Base-by-base conservation (phyloP, 2,329 filamentous ascomycete species). In the Neonectria coccinea region DNA sequence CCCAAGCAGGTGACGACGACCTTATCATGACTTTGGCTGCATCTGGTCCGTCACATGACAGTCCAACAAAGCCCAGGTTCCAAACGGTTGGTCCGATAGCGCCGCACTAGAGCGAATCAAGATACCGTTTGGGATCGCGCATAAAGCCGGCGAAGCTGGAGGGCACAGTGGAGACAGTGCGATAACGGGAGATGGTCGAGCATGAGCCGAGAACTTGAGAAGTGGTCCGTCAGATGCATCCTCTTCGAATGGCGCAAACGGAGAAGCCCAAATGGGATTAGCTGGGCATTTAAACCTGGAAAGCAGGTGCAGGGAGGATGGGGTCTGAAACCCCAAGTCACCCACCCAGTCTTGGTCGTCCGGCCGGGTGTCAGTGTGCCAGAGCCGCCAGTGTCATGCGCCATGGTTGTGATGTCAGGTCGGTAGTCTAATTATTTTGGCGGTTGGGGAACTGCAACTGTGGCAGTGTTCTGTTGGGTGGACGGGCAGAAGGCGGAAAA, bases 321-420 rank as follows among this genome's bases (percentile, higher is more conserved):
- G 62, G 59, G 16, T 58, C 66, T 64, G 66, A 70, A 70, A 69
- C 68, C 68, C 57, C 67, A 55, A 44, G 41, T 54, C 58, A 67
- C 68, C 39, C 39, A 42, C 16, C 39, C 39, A 18, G 39, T 42
- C 39, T 18, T 20, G 8, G n/a, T 42, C 8, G 10, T 3, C 4
- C 22, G 22, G 25, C 6, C 5, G 25, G 25, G 25, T 20, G 39
- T 42, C 39, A 42, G 39, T 20, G 16, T 20, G 27, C 36, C 22
- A 33, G 42, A 50, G 39, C 48, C 41, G 45, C 56, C 47, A 51
- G 41, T 55, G 53, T 61, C 44, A 56, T 67, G 65, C 50, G 61
- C 56, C 52, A 22, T 47, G 14, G 14, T 42, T 59, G 45, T 65
- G 57, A 62, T 67, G 66, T 25, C 56, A 10, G 39, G 39, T 18